Evolutionary conservation across 2,329 filamentous ascomycete genomes (phyloP).

Genomic region (Colletotrichum lentis): DNA sequence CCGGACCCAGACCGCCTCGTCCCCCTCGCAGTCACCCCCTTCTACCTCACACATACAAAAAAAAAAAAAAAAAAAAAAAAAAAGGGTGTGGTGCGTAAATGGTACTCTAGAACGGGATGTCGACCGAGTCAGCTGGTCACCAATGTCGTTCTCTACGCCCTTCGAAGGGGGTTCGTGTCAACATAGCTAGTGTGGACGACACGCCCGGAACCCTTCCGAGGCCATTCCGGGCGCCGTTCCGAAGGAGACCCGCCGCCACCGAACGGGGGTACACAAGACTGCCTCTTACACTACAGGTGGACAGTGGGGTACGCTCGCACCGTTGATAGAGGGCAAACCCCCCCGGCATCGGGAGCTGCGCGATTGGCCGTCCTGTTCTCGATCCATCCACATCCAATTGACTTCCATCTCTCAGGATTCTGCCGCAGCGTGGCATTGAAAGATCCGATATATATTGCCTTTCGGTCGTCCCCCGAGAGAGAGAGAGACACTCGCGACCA

Average conservation of each 20-base stretch:
- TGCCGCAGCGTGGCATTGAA: not conserved
- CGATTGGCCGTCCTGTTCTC: conserved; percentile 7
- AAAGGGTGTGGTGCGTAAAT: no score
- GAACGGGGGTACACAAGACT: no score
- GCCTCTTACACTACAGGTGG: not conserved
- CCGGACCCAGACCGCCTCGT: not conserved
- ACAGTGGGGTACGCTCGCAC: not conserved
- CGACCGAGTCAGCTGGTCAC: not conserved
- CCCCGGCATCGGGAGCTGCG: not conserved
- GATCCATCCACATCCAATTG: conserved; percentile 14
- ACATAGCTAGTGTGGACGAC: not conserved
- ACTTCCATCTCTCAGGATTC: conserved; percentile 24
- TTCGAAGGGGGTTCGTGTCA: not conserved
- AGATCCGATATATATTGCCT: not conserved
- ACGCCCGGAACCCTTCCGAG: not conserved
- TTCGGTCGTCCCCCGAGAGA: not conserved
- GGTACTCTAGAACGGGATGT: not conserved
- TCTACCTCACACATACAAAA: not conserved
- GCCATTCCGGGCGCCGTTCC: not conserved
- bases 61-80: no score
- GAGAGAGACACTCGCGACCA: not conserved
- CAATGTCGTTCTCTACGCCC: not conserved
- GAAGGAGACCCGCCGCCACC: not conserved
- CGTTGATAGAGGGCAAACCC: no score
- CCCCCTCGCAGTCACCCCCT: not conserved